Conservation (phyloP, 371 early-diverging fungal species). For the Fennellomyces sp. region DNA sequence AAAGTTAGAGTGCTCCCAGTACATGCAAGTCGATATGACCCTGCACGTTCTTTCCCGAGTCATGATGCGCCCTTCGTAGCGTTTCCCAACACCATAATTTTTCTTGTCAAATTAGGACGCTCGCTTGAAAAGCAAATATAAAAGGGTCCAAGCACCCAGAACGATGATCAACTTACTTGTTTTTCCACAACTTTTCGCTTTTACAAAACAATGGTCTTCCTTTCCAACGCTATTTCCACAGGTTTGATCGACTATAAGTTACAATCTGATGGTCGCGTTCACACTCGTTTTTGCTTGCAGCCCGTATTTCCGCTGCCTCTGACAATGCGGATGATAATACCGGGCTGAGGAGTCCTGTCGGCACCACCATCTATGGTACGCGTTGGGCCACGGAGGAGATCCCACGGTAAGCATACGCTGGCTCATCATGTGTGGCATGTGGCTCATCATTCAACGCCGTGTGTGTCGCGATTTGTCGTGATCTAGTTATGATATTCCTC, state of each 20-base stretch:
- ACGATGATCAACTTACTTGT: neutral
- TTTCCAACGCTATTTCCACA: slow-evolving; percentile 9
- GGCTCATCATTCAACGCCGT: neutral
- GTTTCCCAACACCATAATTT: too few relatives aligned
- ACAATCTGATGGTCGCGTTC: neutral
- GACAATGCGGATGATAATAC: slow-evolving; percentile 16
- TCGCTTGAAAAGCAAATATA: too few relatives aligned
- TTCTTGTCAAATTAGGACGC: too few relatives aligned
- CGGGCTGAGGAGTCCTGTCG: slow-evolving; percentile 5
- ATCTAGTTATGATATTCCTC: slow-evolving; percentile 41
- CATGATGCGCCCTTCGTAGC: too few relatives aligned
- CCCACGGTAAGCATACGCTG: slow-evolving; percentile 29
- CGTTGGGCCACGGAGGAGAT: slow-evolving; percentile 48
- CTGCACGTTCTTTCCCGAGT: neutral
- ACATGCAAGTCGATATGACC: neutral
- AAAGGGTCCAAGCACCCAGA: neutral
- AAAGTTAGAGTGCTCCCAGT: neutral
- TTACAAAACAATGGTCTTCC: slow-evolving; percentile 8
- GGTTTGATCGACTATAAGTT: neutral
- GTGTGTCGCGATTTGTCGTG: neutral
- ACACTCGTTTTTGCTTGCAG: neutral
- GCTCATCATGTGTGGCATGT: neutral
- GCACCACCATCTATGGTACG: slow-evolving; percentile 45
- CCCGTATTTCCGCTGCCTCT: neutral
- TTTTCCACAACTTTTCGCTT: neutral